phyloP scores from a whole-genome alignment of 441 rosid species.

The Populus tomentosa region DNA sequence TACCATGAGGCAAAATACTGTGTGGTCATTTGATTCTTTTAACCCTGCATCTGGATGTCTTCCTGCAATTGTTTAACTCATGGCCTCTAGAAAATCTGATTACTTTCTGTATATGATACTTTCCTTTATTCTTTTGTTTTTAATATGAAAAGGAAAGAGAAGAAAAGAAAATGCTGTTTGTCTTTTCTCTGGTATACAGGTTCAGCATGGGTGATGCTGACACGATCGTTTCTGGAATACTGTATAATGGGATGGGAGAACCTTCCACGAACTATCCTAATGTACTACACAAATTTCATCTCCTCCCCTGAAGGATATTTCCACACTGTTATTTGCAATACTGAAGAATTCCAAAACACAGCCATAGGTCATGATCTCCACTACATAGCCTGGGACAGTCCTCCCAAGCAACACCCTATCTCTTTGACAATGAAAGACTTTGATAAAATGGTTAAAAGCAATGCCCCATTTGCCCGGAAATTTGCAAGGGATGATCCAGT shows the following conservation, averaged over 20 bases:
- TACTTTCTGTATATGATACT: not conserved
- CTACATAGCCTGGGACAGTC: constrained; percentile 94
- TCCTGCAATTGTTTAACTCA: not conserved
- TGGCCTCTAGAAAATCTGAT: not conserved
- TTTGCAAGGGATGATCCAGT: constrained; percentile 70
- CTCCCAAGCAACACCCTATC: constrained; percentile 90
- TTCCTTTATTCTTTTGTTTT: not conserved
- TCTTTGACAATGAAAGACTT: constrained; percentile 64
- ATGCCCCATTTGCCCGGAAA: constrained; percentile 86
- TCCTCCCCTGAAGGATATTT: constrained; percentile 97
- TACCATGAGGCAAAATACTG: not conserved
- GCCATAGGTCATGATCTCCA: constrained; percentile 82
- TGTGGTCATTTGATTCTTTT: not conserved
- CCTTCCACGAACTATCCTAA: constrained; percentile 71
- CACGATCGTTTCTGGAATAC: constrained; percentile 66
- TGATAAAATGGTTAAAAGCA: constrained; percentile 71
- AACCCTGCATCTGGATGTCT: not conserved
- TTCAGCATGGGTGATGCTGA: constrained; percentile 83
- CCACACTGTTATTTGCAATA: constrained; percentile 83
- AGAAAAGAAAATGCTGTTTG: not conserved
- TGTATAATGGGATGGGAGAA: constrained; percentile 92
- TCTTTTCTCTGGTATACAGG: constrained; percentile 38
- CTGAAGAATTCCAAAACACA: constrained; percentile 49
- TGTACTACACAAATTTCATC: constrained; percentile 85
- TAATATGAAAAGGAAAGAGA: not conserved